Evolutionary conservation across 2,329 filamentous ascomycete species (phyloP).

Genomic region (Neoscytalidium dimidiatum): DNA sequence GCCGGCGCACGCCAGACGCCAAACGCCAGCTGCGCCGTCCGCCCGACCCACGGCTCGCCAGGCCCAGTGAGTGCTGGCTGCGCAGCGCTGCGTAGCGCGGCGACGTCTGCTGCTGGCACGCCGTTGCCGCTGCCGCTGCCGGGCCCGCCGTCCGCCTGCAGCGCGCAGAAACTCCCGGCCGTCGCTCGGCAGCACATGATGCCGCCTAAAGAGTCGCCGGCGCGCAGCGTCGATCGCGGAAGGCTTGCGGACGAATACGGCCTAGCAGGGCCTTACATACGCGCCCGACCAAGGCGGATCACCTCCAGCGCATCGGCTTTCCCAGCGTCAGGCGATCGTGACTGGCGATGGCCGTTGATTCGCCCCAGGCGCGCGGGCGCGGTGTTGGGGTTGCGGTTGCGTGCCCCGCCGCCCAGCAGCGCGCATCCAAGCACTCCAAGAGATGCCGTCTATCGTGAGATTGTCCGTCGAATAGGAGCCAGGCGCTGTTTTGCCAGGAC

Average conservation of each 20-base stretch:
- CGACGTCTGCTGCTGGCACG: not conserved
- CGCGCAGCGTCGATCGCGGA: slow-evolving; percentile 18
- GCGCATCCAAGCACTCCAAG: not conserved
- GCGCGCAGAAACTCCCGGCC: slow-evolving; percentile 11
- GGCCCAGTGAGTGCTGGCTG: not conserved
- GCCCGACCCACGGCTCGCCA: not conserved
- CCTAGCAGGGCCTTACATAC: slow-evolving; percentile 9
- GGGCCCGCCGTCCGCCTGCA: no score
- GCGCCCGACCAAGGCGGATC: slow-evolving; percentile 1
- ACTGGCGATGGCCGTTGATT: not conserved
- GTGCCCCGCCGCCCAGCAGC: not conserved
- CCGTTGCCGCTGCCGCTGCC: not conserved
- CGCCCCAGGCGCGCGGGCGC: not conserved
- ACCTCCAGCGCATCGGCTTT: slow-evolving; percentile 12
- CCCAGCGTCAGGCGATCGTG: slow-evolving; percentile 8
- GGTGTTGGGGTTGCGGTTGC: not conserved
- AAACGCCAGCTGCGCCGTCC: slow-evolving; percentile 6
- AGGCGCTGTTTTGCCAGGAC: slow-evolving; percentile 10
- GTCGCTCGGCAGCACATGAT: slow-evolving; percentile 6
- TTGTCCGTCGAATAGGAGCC: slow-evolving; percentile 14
- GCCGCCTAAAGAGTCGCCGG: slow-evolving; percentile 13
- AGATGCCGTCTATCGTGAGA: slow-evolving; percentile 14
- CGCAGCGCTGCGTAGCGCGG: not conserved
- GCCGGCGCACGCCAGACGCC: slow-evolving; percentile 6
- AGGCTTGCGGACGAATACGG: slow-evolving; percentile 13